Percentiles rank a stretch among this genome's conserved stretches.
phyloP scores from a whole-genome alignment of 1,139 yeast genomes.

The Pichia sp. region DNA sequence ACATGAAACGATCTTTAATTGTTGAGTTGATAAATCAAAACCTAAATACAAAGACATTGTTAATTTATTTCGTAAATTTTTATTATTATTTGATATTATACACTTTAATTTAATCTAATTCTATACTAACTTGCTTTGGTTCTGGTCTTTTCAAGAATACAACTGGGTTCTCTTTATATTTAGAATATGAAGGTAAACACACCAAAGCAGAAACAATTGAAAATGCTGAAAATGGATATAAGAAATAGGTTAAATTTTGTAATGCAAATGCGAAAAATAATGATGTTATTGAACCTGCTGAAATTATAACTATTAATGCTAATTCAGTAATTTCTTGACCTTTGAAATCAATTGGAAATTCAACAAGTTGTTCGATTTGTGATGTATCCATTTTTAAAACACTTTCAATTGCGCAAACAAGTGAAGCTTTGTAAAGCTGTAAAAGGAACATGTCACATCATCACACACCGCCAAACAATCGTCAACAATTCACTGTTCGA shows the following conservation, averaged over 20 bases:
- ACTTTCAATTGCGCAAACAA: not conserved
- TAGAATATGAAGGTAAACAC: slow-evolving; percentile 57
- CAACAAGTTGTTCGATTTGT: slow-evolving; percentile 10
- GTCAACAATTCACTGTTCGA: too few species aligned
- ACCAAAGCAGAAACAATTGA: slow-evolving; percentile 38
- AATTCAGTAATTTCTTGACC: slow-evolving; percentile 51
- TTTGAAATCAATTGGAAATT: slow-evolving; percentile 48
- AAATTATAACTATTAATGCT: slow-evolving; percentile 27
- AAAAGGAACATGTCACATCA: too few species aligned
- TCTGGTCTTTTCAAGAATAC: slow-evolving; percentile 36
- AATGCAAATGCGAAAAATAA: slow-evolving; percentile 46
- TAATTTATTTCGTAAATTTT: not conserved
- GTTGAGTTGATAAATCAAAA: slow-evolving; percentile 88
- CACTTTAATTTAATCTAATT: slow-evolving; percentile 4
- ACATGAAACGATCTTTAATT: slow-evolving; percentile 72
- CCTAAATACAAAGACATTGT: slow-evolving; percentile 51
- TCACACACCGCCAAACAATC: too few species aligned
- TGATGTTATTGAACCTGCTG: slow-evolving; percentile 37
- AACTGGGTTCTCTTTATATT: slow-evolving; percentile 46
- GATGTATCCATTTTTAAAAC: slow-evolving; percentile 11
- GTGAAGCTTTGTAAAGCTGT: too few species aligned
- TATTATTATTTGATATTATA: not conserved
- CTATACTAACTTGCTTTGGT: slow-evolving; percentile 17
- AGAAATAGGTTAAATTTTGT: slow-evolving; percentile 39
- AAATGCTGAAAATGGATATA: slow-evolving; percentile 39